Conservation (phyloP, 192 early-diverging fungal species). For the Coemansia javaensis region DNA sequence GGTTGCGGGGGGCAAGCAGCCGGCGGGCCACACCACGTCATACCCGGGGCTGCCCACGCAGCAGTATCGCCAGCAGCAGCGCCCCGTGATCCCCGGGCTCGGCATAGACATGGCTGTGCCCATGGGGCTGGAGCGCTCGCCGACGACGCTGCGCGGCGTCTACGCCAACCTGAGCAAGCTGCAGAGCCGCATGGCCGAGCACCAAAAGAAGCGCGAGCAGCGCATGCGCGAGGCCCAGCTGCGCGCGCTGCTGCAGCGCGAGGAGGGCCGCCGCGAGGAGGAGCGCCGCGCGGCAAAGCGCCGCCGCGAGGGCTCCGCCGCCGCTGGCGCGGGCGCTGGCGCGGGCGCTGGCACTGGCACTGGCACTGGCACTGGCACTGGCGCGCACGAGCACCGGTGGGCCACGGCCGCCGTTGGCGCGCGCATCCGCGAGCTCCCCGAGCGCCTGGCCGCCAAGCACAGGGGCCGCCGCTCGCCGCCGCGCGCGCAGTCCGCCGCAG, state of each 20-base stretch:
- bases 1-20: slow-evolving; percentile 1
- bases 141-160: slow-evolving; percentile 37
- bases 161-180: slow-evolving; percentile 45
- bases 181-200: slow-evolving; percentile 46
- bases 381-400: too few species aligned
- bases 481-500: too few species aligned
- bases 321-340: too few species aligned
- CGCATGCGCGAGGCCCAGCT: slow-evolving; percentile 25
- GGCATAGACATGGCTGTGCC: background rate
- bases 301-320: slow-evolving; percentile 8
- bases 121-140: slow-evolving; percentile 12
- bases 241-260: too few species aligned
- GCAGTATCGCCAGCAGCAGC: background rate
- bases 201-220: slow-evolving; percentile 38
- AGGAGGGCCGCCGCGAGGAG: too few species aligned
- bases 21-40: background rate
- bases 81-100: background rate
- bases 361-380: too few species aligned
- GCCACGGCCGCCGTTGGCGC: too few species aligned
- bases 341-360: too few species aligned
- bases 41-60: background rate
- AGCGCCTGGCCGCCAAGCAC: slow-evolving; percentile 4
- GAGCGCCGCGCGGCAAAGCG: slow-evolving; percentile 9
- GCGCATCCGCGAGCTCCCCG: slow-evolving; percentile 23
- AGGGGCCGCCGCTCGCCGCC: too few species aligned